Percentiles rank a stretch among this genome's conserved stretches.
Conservation (phyloP, 2,329 filamentous ascomycete species). For the Ceratocystis harringtonii region DNA sequence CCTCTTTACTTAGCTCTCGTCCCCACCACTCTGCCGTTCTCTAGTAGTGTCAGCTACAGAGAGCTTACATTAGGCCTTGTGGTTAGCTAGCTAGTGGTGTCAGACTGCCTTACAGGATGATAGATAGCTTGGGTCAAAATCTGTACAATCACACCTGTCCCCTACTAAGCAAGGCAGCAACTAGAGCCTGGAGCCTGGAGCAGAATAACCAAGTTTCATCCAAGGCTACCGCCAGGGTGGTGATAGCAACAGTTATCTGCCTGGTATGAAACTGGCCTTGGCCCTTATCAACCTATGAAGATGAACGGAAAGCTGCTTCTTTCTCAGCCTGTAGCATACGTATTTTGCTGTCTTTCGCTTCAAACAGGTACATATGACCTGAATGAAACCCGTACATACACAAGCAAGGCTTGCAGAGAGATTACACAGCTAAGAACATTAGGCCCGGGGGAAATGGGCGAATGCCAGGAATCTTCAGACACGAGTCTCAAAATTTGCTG, state of each 20-base stretch:
- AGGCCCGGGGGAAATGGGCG: not conserved
- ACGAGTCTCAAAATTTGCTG: not conserved
- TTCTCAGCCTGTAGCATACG: not conserved
- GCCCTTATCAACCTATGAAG: not conserved
- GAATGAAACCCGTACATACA: not conserved
- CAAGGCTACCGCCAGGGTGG: not conserved
- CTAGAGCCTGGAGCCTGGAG: too few relatives aligned
- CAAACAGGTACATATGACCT: not conserved
- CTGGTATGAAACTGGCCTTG: not conserved
- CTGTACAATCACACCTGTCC: too few relatives aligned
- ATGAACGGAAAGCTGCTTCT: not conserved
- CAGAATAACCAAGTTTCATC: not conserved
- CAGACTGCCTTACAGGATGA: too few relatives aligned
- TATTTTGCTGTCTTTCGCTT: not conserved
- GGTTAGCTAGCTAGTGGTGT: too few relatives aligned
- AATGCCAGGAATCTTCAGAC: not conserved
- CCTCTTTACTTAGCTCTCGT: too few relatives aligned
- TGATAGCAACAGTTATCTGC: not conserved
- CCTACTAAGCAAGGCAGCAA: too few relatives aligned
- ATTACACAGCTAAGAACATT: not conserved
- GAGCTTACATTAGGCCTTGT: too few relatives aligned
- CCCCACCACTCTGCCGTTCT: too few relatives aligned
- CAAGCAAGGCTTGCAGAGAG: not conserved
- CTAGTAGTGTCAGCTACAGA: too few relatives aligned
- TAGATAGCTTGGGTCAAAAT: too few relatives aligned